Evolutionary conservation across 2,329 filamentous ascomycete genomes (phyloP), one percentile per base, ranked within the genome.

Genomic region (Didymella exigua): DNA sequence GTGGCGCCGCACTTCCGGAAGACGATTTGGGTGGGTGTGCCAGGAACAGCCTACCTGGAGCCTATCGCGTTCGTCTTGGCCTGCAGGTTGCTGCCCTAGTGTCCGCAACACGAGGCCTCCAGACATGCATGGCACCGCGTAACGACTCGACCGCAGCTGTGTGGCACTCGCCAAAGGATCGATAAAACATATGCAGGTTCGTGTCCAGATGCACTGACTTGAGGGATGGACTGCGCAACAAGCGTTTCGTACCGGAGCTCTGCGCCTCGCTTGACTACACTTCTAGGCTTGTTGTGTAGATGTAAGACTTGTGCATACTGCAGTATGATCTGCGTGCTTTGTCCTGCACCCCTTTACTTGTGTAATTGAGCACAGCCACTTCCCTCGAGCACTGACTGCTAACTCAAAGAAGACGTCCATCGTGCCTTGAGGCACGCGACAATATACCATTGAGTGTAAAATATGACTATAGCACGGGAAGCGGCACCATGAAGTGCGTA

Each of bases 31-130:
- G n/a, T 46, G 49, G 43, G 47, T 34, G 56, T 49, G 34, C 43
- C 45, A 58, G 44, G 51, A 53, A 56, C 54, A 37, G 31, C 24
- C 24, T n/a, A 29, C 44, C 31, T 40, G 26, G 18, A 16, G 50
- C 59, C 59, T 54, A 59, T 60, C 48, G 31, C 34, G 30, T 37
- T 38, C 38, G 38, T 42, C 57, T 60, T 59, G 57, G 59, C 57
- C 45, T 60, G 59, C 59, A 62, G 59, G 55, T 46, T 36, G 52
- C 46, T 24, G 46, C 41, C 44, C 30, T 63, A 60, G 60, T 52
- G 50, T 42, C 54, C 58, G 54, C 53, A 31, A 59, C 58, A 49
- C 41, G 48, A 52, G 31, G 26, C 60, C 58, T 54, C 47, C 29
- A 24, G 29, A 44, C 47, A 44, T 57, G 53, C 60, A 55, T 29